Conservation (phyloP, 768 basidiomycete species). For the Psilocybe subaeruginosa region DNA sequence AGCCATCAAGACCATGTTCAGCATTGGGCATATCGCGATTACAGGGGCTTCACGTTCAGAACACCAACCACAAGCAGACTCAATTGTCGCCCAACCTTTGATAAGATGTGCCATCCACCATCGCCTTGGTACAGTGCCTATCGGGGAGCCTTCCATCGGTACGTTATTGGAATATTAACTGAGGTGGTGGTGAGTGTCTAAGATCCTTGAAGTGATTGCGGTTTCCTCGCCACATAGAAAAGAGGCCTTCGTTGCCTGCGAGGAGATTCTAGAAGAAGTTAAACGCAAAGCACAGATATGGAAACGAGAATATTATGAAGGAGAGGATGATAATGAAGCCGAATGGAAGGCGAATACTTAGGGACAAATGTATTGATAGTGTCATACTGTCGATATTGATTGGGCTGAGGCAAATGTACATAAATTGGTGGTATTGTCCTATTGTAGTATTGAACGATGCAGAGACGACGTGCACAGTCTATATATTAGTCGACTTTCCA, state of each 20-base stretch:
- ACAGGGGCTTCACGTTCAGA: constrained; percentile 44
- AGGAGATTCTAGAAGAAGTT: constrained; percentile 83
- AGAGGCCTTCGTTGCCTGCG: constrained; percentile 80
- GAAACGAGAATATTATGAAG: constrained; percentile 90
- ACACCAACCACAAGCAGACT: constrained; percentile 34
- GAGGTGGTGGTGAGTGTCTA: neutral
- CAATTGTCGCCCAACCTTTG: constrained; percentile 34
- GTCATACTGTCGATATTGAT: neutral
- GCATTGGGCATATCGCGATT: constrained; percentile 55
- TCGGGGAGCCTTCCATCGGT: constrained; percentile 79
- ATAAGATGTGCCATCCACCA: constrained; percentile 72
- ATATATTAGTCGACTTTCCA: constrained; percentile 75
- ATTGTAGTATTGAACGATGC: neutral
- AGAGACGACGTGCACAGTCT: neutral
- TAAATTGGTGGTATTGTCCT: constrained; percentile 10
- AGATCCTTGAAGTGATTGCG: constrained; percentile 57
- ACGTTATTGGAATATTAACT: constrained; percentile 6
- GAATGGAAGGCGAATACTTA: constrained; percentile 72
- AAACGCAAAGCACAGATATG: constrained; percentile 86
- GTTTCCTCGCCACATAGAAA: constrained; percentile 85
- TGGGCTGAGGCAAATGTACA: neutral
- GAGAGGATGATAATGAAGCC: constrained; percentile 59
- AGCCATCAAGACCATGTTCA: constrained; percentile 75
- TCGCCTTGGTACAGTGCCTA: constrained; percentile 75
- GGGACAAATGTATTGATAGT: neutral